Conservation (phyloP, 192 early-diverging fungal species). For the Phycomyces blakesleeanus region DNA sequence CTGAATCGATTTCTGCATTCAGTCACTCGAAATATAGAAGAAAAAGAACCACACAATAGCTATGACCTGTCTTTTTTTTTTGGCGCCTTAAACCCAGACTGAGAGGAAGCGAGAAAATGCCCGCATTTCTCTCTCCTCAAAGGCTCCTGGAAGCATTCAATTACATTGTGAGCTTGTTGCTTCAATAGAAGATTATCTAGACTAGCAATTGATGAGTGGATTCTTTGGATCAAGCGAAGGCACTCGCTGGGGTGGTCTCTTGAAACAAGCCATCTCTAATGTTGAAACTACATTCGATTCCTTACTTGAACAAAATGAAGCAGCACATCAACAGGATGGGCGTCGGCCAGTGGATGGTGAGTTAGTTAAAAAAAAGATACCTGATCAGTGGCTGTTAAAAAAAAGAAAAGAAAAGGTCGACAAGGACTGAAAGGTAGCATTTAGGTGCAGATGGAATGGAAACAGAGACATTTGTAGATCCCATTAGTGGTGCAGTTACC, state of each 20-base stretch:
- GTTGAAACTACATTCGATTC: constrained; percentile 76
- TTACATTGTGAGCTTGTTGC: background rate
- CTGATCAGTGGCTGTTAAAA: no score
- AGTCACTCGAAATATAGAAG: no score
- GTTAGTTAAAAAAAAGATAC: no score
- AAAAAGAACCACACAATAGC: no score
- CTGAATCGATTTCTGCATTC: no score
- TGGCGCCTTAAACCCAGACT: background rate
- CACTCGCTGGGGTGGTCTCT: constrained; percentile 57
- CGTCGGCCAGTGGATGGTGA: constrained; percentile 15
- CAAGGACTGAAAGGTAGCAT: no score
- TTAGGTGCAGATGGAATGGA: constrained; percentile 11
- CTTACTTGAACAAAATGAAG: constrained; percentile 57
- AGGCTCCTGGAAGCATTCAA: no score
- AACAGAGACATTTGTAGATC: constrained; percentile 43
- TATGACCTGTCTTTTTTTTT: background rate
- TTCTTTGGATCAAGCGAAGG: constrained; percentile 18
- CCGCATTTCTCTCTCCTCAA: background rate
- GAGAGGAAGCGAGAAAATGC: background rate
- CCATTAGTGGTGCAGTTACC: constrained; percentile 47
- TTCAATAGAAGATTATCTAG: background rate
- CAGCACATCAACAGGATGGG: constrained; percentile 32
- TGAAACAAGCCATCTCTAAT: constrained; percentile 70
- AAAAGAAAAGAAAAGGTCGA: no score
- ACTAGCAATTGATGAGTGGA: constrained; percentile 12